phyloP scores from a whole-genome alignment of 371 early-diverging fungal species.

The Batkoa obscura region DNA sequence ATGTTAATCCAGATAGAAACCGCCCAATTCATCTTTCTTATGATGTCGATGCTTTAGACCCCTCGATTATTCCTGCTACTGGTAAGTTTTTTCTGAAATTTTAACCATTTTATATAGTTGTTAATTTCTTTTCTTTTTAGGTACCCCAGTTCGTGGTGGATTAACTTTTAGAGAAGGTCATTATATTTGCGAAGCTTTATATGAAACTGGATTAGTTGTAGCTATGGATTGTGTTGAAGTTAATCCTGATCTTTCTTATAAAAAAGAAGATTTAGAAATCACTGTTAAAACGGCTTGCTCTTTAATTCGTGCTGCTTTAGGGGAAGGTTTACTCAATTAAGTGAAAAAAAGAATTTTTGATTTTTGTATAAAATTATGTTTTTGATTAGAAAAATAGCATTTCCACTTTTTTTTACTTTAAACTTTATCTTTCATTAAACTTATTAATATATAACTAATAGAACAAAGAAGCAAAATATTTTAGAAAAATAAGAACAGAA shows the following conservation, averaged over 20 bases:
- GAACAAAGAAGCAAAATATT: too few relatives aligned
- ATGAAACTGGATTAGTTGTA: slow-evolving; percentile 75
- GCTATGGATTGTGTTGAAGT: slow-evolving; percentile 87
- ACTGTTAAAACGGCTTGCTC: slow-evolving; percentile 80
- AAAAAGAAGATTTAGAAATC: slow-evolving; percentile 44
- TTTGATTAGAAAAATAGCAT: too few relatives aligned
- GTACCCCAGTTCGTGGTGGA: slow-evolving; percentile 94
- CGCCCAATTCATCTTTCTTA: slow-evolving; percentile 81
- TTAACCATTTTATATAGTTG: background rate
- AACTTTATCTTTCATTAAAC: too few relatives aligned
- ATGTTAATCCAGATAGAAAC: slow-evolving; percentile 59
- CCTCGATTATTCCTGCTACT: slow-evolving; percentile 82
- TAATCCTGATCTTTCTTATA: slow-evolving; percentile 64
- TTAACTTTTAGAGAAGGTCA: slow-evolving; percentile 79
- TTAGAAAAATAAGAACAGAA: too few relatives aligned
- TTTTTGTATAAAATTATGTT: too few relatives aligned
- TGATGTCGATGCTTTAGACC: slow-evolving; percentile 93
- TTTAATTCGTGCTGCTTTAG: slow-evolving; percentile 57
- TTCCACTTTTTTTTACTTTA: too few relatives aligned
- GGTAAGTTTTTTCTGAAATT: slow-evolving; percentile 18
- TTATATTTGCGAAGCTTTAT: slow-evolving; percentile 76
- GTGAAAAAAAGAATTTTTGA: too few relatives aligned
- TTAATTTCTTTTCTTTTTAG: slow-evolving; percentile 9
- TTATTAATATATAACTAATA: too few relatives aligned
- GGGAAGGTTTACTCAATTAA: slow-evolving; percentile 19